Evolutionary conservation across 176 grass and related monocot species (phyloP), one percentile per base, ranked within the genome.

Genomic region (Elaeis guineensis): DNA sequence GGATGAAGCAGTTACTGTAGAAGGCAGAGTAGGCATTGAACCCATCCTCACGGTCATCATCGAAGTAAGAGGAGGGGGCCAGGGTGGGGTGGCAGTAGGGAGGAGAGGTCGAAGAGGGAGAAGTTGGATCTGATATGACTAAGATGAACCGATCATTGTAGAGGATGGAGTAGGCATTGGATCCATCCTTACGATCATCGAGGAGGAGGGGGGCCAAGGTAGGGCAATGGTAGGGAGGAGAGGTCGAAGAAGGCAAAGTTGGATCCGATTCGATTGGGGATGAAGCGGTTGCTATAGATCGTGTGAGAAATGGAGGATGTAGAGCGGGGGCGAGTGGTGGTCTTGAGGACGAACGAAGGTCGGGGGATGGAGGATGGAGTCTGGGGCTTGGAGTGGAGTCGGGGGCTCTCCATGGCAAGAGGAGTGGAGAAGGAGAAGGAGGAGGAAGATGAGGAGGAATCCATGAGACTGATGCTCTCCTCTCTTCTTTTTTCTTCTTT

Each of bases 331-430:
- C 67, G 88, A 89, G 65, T 87, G 76, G 16, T 81, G 82, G 69
- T 85, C 82, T 98, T 88, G 70, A 82, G 76, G 75, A 79, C 87
- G 76, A 89, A 98, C 28, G 85, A 74, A 1, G 84, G 85, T 29
- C 81, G 59, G 17, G 92, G 84, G 19, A 64, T 58, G n/a, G 87
- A 76, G 16, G 87, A 61, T 11, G 58, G 28, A 8, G 59, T 18
- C 18, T 63, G 68, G 68, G 17, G 21, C 77, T 75, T 29, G 70
- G 73, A 1, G 68, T 44, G 17, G 49, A 54, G 54, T 48, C 32
- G 26, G 18, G 17, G 75, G 75, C 60, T 70, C 56, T 75, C 61
- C 61, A 70, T 50, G 24, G 74, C 69, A 62, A 56, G 24, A 51
- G 63, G 50, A 8, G 62, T 19, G 11, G 55, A 26, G 12, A 63